Percentiles rank a stretch among this genome's conserved stretches.
Evolutionary conservation across 768 basidiomycete genomes (phyloP).

Genomic region (Lactarius hatsudake): DNA sequence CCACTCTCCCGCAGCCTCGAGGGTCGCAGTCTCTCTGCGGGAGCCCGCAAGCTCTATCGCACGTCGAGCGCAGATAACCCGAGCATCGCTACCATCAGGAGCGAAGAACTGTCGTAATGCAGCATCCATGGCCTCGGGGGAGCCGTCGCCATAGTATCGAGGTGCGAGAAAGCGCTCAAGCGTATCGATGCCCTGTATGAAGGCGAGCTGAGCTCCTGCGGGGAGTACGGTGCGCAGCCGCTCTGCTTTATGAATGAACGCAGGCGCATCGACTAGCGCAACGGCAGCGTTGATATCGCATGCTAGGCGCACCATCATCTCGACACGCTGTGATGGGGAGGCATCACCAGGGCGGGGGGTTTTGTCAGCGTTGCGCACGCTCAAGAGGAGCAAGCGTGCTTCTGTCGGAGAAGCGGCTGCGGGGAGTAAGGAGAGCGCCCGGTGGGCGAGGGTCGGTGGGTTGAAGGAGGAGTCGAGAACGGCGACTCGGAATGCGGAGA

Average conservation of each 20-base stretch:
- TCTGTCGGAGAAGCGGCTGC: conserved; percentile 45
- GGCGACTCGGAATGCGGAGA: conserved; percentile 47
- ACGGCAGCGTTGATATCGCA: conserved; percentile 59
- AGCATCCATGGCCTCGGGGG: conserved; percentile 49
- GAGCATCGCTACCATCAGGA: conserved; percentile 51
- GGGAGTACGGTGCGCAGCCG: conserved; percentile 53
- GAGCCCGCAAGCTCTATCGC: conserved; percentile 27
- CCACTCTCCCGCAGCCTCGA: conserved; percentile 47
- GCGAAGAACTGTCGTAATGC: conserved; percentile 61
- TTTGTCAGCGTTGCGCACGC: conserved; percentile 88
- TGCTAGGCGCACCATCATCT: conserved; percentile 81
- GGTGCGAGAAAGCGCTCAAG: conserved; percentile 74
- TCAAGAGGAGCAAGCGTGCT: conserved; percentile 74
- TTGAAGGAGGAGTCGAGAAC: conserved; percentile 94
- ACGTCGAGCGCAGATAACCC: conserved; percentile 69
- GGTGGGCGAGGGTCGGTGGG: conserved; percentile 84
- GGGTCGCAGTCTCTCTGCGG: conserved; percentile 32
- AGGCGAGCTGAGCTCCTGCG: conserved; percentile 52
- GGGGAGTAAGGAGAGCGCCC: conserved; percentile 55
- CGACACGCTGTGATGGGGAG: conserved; percentile 70
- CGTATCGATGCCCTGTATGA: conserved; percentile 83
- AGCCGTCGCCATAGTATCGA: conserved; percentile 57
- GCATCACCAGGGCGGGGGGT: conserved; percentile 65
- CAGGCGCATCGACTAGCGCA: conserved; percentile 82
- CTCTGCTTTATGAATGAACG: conserved; percentile 79